phyloP scores from a whole-genome alignment of 2,329 filamentous ascomycete genomes.

The Drechslerella stenobrocha region DNA sequence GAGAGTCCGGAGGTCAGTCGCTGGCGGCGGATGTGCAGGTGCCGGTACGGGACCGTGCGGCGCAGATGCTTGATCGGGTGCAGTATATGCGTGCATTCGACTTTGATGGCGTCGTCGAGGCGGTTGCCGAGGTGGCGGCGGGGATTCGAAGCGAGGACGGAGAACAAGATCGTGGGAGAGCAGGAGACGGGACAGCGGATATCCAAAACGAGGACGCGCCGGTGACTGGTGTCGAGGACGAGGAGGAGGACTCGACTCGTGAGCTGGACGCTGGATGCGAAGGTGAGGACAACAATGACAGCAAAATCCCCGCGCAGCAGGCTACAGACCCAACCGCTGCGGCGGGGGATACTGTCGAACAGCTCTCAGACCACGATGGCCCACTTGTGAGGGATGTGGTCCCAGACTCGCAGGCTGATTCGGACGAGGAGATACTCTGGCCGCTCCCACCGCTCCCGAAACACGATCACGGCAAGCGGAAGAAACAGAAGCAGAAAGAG shows the following conservation, averaged over 20 bases:
- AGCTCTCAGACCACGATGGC: conserved; percentile 6
- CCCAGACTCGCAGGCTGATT: conserved; percentile 43
- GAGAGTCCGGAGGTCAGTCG: background rate
- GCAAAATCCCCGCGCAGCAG: too few species aligned
- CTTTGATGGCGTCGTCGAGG: conserved; percentile 40
- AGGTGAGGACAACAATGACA: background rate
- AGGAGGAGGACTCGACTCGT: background rate
- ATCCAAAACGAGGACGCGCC: conserved; percentile 3
- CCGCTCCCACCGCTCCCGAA: conserved; percentile 27
- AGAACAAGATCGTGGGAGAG: too few species aligned
- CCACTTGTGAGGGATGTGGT: conserved; percentile 2
- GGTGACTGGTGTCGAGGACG: background rate
- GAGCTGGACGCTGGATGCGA: background rate
- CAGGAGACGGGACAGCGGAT: background rate
- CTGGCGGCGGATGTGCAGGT: background rate
- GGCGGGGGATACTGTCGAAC: conserved; percentile 11
- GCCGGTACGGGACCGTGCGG: conserved; percentile 11
- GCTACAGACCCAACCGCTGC: background rate
- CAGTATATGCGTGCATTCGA: conserved; percentile 46
- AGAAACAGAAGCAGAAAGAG: conserved; percentile 16
- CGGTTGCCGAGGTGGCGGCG: conserved; percentile 21
- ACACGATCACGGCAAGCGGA: conserved; percentile 26
- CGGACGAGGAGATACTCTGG: conserved; percentile 45
- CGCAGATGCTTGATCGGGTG: conserved; percentile 33
- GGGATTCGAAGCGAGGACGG: conserved; percentile 11